phyloP scores from a whole-genome alignment of 2,329 filamentous ascomycete species.

The Paecilomyces fulvus region DNA sequence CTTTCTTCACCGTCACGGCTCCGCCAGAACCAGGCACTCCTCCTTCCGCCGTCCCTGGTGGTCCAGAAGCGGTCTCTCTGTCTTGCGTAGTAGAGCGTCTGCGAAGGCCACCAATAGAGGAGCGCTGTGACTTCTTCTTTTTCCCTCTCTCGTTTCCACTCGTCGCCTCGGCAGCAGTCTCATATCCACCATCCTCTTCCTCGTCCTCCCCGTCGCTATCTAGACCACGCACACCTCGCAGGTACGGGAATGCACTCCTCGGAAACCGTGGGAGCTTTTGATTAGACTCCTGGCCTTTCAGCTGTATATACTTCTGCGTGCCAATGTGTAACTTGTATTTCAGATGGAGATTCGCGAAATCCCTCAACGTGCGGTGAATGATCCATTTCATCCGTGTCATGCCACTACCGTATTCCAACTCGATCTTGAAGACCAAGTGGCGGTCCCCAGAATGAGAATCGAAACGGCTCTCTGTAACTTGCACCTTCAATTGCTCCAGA shows the following conservation, averaged over 20 bases:
- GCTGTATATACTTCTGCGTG: constrained; percentile 72
- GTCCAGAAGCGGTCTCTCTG: constrained; percentile 27
- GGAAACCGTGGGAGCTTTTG: constrained; percentile 87
- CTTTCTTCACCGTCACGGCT: constrained; percentile 34
- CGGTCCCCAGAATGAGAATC: constrained; percentile 51
- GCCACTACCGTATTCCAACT: constrained; percentile 92
- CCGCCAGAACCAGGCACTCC: constrained; percentile 34
- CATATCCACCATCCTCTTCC: constrained; percentile 41
- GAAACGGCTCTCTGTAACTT: constrained; percentile 70
- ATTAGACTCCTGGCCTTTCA: constrained; percentile 57
- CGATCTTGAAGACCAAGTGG: constrained; percentile 82
- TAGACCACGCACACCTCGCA: constrained; percentile 69
- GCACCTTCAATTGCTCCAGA: constrained; percentile 86
- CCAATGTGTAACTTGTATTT: constrained; percentile 85
- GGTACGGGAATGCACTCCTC: constrained; percentile 77
- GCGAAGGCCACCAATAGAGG: constrained; percentile 50
- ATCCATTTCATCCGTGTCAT: constrained; percentile 96
- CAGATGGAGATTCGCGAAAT: constrained; percentile 86
- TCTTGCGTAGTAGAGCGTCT: constrained; percentile 48
- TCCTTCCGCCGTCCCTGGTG: constrained; percentile 22
- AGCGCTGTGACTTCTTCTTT: constrained; percentile 45
- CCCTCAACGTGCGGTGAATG: constrained; percentile 74
- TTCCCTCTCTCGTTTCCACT: constrained; percentile 57
- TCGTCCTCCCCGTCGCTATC: constrained; percentile 73
- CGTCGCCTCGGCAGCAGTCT: constrained; percentile 53